These are phyloP conservation scores for Sindora glabra DNA, from an alignment of 306 rosid genomes.

Conservation along the genomic window DNA sequence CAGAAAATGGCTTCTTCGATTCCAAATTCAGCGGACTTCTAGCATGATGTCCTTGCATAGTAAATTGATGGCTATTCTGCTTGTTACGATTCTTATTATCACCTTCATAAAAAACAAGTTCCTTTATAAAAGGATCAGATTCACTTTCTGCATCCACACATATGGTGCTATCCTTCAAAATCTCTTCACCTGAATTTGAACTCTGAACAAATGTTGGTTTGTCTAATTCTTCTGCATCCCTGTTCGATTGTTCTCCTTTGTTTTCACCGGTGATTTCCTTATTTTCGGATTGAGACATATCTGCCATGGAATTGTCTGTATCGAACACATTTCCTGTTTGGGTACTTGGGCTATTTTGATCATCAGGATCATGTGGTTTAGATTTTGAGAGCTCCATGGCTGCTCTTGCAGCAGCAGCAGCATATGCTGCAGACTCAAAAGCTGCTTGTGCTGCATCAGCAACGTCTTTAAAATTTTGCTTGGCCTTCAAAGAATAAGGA, in stretches of 20 bases:
- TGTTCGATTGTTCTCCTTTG: constrained; percentile 5
- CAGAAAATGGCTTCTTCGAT: constrained; percentile 55
- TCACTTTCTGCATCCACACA: constrained; percentile 12
- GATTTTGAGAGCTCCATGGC: constrained; percentile 71
- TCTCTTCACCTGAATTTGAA: constrained; percentile 27
- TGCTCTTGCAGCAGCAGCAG: constrained; percentile 86
- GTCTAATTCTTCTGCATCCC: constrained; percentile 11
- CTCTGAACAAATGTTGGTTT: constrained; percentile 22
- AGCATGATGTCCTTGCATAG: constrained; percentile 20
- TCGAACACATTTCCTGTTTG: constrained; percentile 16
- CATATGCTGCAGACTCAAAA: constrained; percentile 81
- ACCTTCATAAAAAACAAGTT: constrained; percentile 39
- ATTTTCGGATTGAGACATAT: too few species aligned
- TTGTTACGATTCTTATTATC: constrained; percentile 27
- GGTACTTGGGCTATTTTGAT: constrained; percentile 32
- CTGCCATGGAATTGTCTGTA: too few species aligned
- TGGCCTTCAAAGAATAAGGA: constrained; percentile 33
- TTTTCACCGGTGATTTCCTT: constrained; percentile 21
- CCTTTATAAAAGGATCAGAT: constrained; percentile 21
- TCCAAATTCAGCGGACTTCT: constrained; percentile 27
- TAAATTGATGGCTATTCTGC: constrained; percentile 14
- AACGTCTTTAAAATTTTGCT: constrained; percentile 58
- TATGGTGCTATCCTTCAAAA: constrained; percentile 7
- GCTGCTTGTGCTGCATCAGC: constrained; percentile 97
- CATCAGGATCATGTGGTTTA: constrained; percentile 44